Percentiles rank a stretch among this genome's conserved stretches.
These are phyloP conservation scores for Penicillium sp. DNA, from an alignment of 2,329 filamentous ascomycete genomes.

Conservation along the genomic window DNA sequence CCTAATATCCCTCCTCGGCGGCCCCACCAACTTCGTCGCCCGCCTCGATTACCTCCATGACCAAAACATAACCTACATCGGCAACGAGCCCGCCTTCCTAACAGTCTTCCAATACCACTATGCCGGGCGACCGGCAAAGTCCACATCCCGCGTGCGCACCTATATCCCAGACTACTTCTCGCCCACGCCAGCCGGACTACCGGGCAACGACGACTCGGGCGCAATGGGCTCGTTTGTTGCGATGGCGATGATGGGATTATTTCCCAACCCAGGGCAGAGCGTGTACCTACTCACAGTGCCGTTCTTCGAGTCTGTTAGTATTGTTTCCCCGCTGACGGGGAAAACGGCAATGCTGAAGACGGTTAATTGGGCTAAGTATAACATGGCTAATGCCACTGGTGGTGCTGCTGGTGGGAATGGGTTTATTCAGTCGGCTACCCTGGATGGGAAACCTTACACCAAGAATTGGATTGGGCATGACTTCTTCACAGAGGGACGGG, in stretches of 20 bases:
- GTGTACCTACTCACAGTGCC: slow-evolving; percentile 69
- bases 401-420: slow-evolving; percentile 56
- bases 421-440: slow-evolving; percentile 66
- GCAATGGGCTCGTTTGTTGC: slow-evolving; percentile 68
- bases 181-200: slow-evolving; percentile 57
- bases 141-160: slow-evolving; percentile 55
- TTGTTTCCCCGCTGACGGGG: slow-evolving; percentile 59
- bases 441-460: slow-evolving; percentile 61
- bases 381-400: slow-evolving; percentile 53
- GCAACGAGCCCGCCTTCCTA: slow-evolving; percentile 64
- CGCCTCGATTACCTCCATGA: slow-evolving; percentile 67
- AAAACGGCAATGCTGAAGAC: slow-evolving; percentile 60
- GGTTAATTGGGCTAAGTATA: slow-evolving; percentile 48
- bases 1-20: slow-evolving; percentile 61
- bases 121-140: slow-evolving; percentile 59
- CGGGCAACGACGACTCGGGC: slow-evolving; percentile 68
- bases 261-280: slow-evolving; percentile 66
- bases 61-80: slow-evolving; percentile 63
- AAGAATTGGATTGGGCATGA: slow-evolving; percentile 67
- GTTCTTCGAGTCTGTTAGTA: slow-evolving; percentile 61
- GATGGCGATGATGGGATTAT: slow-evolving; percentile 68
- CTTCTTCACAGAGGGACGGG: slow-evolving; percentile 65
- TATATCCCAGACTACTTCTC: slow-evolving; percentile 65
- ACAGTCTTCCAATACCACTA: slow-evolving; percentile 70
- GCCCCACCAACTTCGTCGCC: slow-evolving; percentile 54